Evolutionary conservation across 805 yeast species (phyloP).

Genomic region (Millerozyma acaciae): DNA sequence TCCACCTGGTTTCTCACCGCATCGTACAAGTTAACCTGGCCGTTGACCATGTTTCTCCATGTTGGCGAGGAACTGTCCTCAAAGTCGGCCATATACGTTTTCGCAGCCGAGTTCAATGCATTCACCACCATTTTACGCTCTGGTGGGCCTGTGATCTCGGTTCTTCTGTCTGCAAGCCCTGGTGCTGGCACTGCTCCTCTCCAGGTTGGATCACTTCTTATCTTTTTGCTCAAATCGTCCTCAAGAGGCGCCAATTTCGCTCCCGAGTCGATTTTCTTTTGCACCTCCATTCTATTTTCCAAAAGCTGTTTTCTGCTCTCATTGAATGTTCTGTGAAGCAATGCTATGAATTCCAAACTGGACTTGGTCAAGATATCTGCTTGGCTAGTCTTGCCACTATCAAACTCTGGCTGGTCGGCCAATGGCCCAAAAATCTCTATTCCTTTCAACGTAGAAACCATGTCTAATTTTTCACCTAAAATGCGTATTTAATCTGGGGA

Average conservation of each 20-base stretch:
- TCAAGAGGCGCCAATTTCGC: slow-evolving; percentile 10
- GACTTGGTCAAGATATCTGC: slow-evolving; percentile 17
- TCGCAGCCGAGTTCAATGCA: slow-evolving; percentile 18
- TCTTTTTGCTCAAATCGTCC: slow-evolving; percentile 9
- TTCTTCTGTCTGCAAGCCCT: slow-evolving; percentile 16
- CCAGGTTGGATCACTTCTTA: slow-evolving; percentile 15
- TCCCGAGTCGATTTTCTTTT: slow-evolving; percentile 13
- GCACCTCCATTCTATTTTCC: slow-evolving; percentile 13
- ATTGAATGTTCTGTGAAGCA: slow-evolving; percentile 18
- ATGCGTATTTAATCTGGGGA: too few species aligned
- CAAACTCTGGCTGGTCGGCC: slow-evolving; percentile 7
- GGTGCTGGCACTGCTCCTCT: slow-evolving; percentile 16
- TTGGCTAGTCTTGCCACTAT: slow-evolving; percentile 14
- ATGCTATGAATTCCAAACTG: slow-evolving; percentile 16
- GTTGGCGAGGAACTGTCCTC: slow-evolving; percentile 19
- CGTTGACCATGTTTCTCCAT: slow-evolving; percentile 16
- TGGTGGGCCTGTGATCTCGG: slow-evolving; percentile 22
- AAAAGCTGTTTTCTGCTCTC: slow-evolving; percentile 12
- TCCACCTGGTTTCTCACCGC: slow-evolving; percentile 17
- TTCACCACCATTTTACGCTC: slow-evolving; percentile 20
- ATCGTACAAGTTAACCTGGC: slow-evolving; percentile 20
- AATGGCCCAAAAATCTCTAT: slow-evolving; percentile 14
- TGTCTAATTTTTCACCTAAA: too few species aligned
- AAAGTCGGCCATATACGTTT: slow-evolving; percentile 20
- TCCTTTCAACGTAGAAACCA: slow-evolving; percentile 7